Evolutionary conservation across 345 rosid genomes (phyloP), one percentile per base, ranked within the genome.

Genomic region (Pseudoturritis turrita): DNA sequence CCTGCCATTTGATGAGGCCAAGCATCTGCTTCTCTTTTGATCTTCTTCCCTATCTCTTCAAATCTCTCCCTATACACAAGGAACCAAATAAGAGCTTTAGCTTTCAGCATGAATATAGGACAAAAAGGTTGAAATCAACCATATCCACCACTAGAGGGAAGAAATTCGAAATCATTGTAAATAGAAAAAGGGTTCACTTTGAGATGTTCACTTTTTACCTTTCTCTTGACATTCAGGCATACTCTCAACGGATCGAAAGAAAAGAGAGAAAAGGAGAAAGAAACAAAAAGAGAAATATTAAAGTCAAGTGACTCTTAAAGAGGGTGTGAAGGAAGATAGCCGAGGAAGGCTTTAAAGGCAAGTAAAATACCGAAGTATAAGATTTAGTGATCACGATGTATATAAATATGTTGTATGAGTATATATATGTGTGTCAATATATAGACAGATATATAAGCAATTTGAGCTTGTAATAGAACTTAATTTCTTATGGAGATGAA

Each of bases 141-240:
- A 57, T 65, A 65, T 66, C 72, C 62, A 74, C 78, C 10, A 56
- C 13, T 49, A 47, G 44, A 36, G 26, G 12, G 63, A 60, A 17
- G 4, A 68, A 49, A 49, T 52, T 14, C 15, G 37, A 22, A 55
- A 79, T 33, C n/a, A 57, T 36, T 70, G 43, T 19, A 11, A 46
- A 47, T 37, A 52, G 65, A 51, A 63, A 60, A 26, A 0, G 21
- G 5, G 26, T 12, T 21, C 70, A 37, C 10, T 55, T 40, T 26
- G 62, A 69, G 72, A 66, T 77, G 73, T 67, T 28, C 67, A 57
- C 39, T 66, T 73, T 40, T 70, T 81, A 94, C 97, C 98, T 91
- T 88, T 91, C 92, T 82, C 89, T 86, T 87, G 80, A 91, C 96
- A 91, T 91, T 86, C 89, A 94, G 85, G 95, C 96, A 91, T 91